Percentiles rank a stretch among this genome's conserved stretches.
Conservation (phyloP, 1,284 basidiomycete species). For the Crepidotus sp. region DNA sequence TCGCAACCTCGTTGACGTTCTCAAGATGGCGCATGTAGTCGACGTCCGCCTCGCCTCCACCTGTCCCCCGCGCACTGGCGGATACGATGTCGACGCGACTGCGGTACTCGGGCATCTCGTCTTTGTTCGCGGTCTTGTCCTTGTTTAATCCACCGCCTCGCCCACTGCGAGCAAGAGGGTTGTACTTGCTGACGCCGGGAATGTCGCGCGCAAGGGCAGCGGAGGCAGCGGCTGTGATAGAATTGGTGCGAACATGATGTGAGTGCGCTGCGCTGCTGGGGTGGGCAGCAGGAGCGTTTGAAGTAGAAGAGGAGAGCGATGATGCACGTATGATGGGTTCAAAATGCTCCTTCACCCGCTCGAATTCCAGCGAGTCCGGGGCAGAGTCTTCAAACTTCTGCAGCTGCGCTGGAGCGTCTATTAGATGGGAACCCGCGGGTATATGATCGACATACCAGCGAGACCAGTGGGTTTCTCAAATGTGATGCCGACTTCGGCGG, state of each 20-base stretch:
- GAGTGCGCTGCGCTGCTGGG: conserved; percentile 41
- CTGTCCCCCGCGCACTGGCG: conserved; percentile 42
- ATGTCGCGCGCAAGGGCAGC: conserved; percentile 76
- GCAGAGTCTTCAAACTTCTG: conserved; percentile 83
- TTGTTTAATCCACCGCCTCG: conserved; percentile 29
- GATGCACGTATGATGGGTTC: conserved; percentile 81
- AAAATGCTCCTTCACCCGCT: conserved; percentile 88
- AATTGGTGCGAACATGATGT: conserved; percentile 64
- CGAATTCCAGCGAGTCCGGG: conserved; percentile 81
- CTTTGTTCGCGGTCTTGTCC: conserved; percentile 56
- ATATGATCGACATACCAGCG: conserved; percentile 48
- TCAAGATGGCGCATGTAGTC: conserved; percentile 61
- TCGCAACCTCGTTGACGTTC: conserved; percentile 54
- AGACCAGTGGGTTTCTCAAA: conserved; percentile 97
- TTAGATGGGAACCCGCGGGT: conserved; percentile 2
- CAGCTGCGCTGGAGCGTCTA: conserved; percentile 59
- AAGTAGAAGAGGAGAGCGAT: conserved; percentile 51
- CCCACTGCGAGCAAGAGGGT: conserved; percentile 48
- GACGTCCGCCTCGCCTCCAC: conserved; percentile 61
- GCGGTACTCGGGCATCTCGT: conserved; percentile 68
- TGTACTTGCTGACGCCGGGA: conserved; percentile 68
- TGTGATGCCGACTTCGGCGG: conserved; percentile 78
- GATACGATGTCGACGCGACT: conserved; percentile 55
- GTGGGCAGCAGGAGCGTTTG: conserved; percentile 31
- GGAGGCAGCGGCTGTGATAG: conserved; percentile 78